phyloP scores from a whole-genome alignment of 805 yeast species.

The Saturnispora sekii region DNA sequence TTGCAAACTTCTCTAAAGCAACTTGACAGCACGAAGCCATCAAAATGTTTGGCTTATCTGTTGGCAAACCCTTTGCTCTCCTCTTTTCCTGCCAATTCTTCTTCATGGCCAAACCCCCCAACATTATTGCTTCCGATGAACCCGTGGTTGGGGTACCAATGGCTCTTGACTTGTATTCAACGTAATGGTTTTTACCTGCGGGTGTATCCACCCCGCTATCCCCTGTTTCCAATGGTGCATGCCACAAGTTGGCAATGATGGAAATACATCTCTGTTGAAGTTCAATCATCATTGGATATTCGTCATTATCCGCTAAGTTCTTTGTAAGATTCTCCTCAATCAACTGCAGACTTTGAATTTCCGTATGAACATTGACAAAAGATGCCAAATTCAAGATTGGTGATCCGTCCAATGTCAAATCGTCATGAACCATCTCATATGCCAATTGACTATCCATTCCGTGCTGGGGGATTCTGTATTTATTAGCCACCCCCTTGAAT shows the following conservation, averaged over 20 bases:
- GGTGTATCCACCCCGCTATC: slow-evolving; percentile 15
- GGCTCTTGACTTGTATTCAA: slow-evolving; percentile 28
- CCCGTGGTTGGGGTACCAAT: slow-evolving; percentile 92
- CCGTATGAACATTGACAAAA: slow-evolving; percentile 71
- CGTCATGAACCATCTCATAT: slow-evolving; percentile 58
- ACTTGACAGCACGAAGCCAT: slow-evolving; percentile 95
- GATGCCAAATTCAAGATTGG: slow-evolving; percentile 82
- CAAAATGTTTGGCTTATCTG: slow-evolving; percentile 66
- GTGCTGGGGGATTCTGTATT: slow-evolving; percentile 48
- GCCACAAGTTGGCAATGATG: slow-evolving; percentile 73
- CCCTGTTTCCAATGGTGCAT: slow-evolving; percentile 41
- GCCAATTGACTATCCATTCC: slow-evolving; percentile 47
- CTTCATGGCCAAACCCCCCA: slow-evolving; percentile 90
- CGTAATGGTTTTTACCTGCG: slow-evolving; percentile 2
- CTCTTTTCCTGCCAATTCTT: slow-evolving; percentile 74
- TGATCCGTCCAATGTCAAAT: slow-evolving; percentile 71
- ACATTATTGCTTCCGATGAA: slow-evolving; percentile 87
- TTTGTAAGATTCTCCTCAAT: slow-evolving; percentile 67
- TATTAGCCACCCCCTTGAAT: slow-evolving; percentile 33
- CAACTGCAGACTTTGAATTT: slow-evolving; percentile 43
- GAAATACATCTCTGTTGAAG: slow-evolving; percentile 75
- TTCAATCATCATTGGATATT: slow-evolving; percentile 78
- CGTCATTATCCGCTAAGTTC: slow-evolving; percentile 88
- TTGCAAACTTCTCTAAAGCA: slow-evolving; percentile 87
- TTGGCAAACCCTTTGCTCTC: slow-evolving; percentile 47